These are phyloP conservation scores for Aspergillus steynii DNA, from an alignment of 495 filamentous ascomycete species.

Conservation along the genomic window DNA sequence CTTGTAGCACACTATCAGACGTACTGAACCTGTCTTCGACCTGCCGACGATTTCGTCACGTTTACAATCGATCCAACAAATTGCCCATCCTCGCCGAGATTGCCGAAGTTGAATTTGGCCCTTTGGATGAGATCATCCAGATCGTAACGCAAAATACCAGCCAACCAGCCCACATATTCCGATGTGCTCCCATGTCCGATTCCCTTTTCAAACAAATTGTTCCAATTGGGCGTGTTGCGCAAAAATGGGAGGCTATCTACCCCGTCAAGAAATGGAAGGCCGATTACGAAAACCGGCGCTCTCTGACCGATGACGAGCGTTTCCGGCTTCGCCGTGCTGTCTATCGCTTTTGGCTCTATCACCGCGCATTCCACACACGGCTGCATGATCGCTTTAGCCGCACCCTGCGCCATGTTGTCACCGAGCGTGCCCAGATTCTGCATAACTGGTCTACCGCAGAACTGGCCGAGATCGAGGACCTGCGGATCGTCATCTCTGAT, in stretches of 20 bases:
- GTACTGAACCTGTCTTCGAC: conserved; percentile 55
- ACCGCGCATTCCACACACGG: conserved; percentile 55
- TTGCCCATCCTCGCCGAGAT: conserved; percentile 53
- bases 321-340: conserved; percentile 63
- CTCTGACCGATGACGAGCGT: conserved; percentile 56
- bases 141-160: conserved; percentile 58
- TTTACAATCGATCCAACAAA: conserved; percentile 53
- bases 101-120: conserved; percentile 60
- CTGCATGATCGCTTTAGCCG: conserved; percentile 50
- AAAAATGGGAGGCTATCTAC: conserved; percentile 66
- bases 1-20: conserved; percentile 51
- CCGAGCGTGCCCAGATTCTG: conserved; percentile 53
- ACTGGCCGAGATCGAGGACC: conserved; percentile 59
- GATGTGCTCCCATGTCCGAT: conserved; percentile 48
- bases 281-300: conserved; percentile 61
- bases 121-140: conserved; percentile 59
- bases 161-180: conserved; percentile 54
- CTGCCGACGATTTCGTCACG: conserved; percentile 53
- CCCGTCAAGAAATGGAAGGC: conserved; percentile 66
- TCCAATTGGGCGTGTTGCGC: conserved; percentile 56
- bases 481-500: conserved; percentile 49
- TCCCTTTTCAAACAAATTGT: conserved; percentile 60
- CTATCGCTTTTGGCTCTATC: conserved; percentile 70
- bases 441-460: conserved; percentile 57
- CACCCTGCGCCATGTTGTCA: conserved; percentile 39